Percentiles rank a stretch among this genome's conserved stretches.
Evolutionary conservation across 2,329 filamentous ascomycete genomes (phyloP).

Genomic region (Nemania diffusa): DNA sequence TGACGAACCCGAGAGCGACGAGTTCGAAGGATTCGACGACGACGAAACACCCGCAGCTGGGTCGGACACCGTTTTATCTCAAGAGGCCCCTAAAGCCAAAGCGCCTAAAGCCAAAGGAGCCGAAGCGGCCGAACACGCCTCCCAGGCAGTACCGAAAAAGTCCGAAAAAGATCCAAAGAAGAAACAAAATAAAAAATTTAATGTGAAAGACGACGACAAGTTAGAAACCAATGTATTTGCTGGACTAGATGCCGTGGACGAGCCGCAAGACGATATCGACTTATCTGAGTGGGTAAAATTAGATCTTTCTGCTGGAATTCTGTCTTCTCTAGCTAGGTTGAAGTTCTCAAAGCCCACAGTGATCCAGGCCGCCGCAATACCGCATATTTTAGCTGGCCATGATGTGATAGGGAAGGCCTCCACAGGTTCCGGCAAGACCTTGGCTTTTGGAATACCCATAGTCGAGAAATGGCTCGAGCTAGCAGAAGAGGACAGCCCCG

Average conservation of each 20-base stretch:
- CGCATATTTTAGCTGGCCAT: constrained; percentile 81
- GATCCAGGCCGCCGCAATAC: constrained; percentile 84
- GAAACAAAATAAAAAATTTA: constrained; percentile 44
- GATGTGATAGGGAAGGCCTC: constrained; percentile 97
- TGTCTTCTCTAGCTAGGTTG: constrained; percentile 80
- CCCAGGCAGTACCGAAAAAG: constrained; percentile 40
- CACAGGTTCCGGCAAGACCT: constrained; percentile 95
- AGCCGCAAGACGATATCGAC: constrained; percentile 70
- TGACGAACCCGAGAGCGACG: constrained; percentile 41
- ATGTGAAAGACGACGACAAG: constrained; percentile 53
- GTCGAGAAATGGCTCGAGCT: constrained; percentile 79
- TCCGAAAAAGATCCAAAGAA: constrained; percentile 40
- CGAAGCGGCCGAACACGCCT: constrained; percentile 38
- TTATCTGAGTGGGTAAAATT: constrained; percentile 83
- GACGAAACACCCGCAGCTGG: constrained; percentile 45
- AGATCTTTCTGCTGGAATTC: constrained; percentile 75
- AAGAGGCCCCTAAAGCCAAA: constrained; percentile 26
- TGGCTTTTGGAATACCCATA: constrained; percentile 94
- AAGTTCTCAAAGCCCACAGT: constrained; percentile 83
- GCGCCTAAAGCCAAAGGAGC: constrained; percentile 34
- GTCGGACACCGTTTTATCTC: constrained; percentile 42
- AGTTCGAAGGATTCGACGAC: constrained; percentile 75
- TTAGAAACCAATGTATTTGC: constrained; percentile 63
- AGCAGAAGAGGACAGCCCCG: constrained; percentile 52
- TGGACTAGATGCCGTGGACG: constrained; percentile 64